These are phyloP conservation scores for Neopestalotiopsis clavispora DNA, from an alignment of 2,329 filamentous ascomycete species.

Conservation along the genomic window DNA sequence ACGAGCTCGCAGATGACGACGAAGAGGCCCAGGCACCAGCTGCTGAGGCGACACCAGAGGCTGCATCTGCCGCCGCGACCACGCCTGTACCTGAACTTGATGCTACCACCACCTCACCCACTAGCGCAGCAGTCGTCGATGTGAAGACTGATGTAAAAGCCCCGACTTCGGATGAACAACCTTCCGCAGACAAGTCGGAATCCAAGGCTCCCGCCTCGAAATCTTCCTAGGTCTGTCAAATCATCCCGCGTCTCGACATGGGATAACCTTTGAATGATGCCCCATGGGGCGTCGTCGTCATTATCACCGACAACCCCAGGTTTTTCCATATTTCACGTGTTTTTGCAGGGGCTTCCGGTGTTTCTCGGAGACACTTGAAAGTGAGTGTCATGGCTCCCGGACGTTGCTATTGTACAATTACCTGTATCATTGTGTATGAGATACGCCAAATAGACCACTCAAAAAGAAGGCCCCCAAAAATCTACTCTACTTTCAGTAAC, in stretches of 20 bases:
- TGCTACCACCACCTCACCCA: background rate
- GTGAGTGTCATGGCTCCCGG: constrained; percentile 1
- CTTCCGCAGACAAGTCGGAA: constrained; percentile 3
- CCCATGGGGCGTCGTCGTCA: background rate
- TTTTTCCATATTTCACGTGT: constrained; percentile 4
- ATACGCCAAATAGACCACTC: constrained; percentile 14
- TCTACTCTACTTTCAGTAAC: constrained; percentile 7
- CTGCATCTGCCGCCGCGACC: constrained; percentile 28
- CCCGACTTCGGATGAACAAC: background rate
- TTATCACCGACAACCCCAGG: constrained; percentile 4
- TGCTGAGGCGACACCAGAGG: constrained; percentile 29
- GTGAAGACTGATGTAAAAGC: constrained; percentile 6
- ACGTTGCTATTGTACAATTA: constrained; percentile 16
- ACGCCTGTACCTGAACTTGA: constrained; percentile 26
- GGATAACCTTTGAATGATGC: background rate
- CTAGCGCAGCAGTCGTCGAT: background rate
- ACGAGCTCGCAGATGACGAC: constrained; percentile 82
- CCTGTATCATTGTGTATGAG: constrained; percentile 17
- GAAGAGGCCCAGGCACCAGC: constrained; percentile 38
- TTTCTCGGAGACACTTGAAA: background rate
- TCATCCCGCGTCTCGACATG: background rate
- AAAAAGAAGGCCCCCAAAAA: constrained; percentile 4
- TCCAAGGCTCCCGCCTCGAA: background rate
- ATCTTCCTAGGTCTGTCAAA: background rate
- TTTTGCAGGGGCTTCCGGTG: constrained; percentile 4